Percentiles rank a stretch among this genome's conserved stretches.
These are phyloP conservation scores for Sergeia podlipaevii DNA, from an alignment of 208 protist genomes.

Conservation along the genomic window DNA sequence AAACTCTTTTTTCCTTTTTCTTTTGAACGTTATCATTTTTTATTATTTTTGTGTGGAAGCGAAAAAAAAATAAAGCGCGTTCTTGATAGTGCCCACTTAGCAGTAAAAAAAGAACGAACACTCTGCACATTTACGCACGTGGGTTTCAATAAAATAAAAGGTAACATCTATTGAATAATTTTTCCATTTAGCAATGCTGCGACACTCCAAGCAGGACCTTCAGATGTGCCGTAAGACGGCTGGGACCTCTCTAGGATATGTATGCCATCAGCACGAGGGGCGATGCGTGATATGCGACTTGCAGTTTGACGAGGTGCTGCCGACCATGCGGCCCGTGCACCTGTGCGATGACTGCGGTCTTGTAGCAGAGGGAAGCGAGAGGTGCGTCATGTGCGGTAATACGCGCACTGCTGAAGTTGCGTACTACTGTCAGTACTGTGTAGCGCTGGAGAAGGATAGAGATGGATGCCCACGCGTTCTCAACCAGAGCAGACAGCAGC, in stretches of 20 bases:
- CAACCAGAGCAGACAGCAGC: constrained; percentile 73
- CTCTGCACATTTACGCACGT: too few species aligned
- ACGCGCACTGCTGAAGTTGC: constrained; percentile 55
- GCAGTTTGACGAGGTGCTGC: constrained; percentile 64
- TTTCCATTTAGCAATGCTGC: too few species aligned
- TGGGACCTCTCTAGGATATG: constrained; percentile 61
- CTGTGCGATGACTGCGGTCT: constrained; percentile 89
- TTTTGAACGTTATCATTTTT: too few species aligned
- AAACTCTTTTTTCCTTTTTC: too few species aligned
- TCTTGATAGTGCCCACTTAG: too few species aligned
- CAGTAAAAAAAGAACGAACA: too few species aligned
- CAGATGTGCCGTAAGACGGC: constrained; percentile 88
- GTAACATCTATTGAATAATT: too few species aligned
- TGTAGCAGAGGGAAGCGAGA: constrained; percentile 62
- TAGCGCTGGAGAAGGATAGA: constrained; percentile 83
- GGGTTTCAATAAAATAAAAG: too few species aligned
- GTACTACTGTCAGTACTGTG: constrained; percentile 90
- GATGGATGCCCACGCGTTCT: constrained; percentile 86
- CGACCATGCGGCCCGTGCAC: constrained; percentile 75
- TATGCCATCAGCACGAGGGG: constrained; percentile 86
- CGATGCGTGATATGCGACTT: constrained; percentile 88
- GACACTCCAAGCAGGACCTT: constrained; percentile 78
- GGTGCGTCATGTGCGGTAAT: constrained; percentile 83
- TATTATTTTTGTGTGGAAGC: too few species aligned
- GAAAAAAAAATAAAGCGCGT: too few species aligned